Evolutionary conservation across 2,329 filamentous ascomycete genomes (phyloP), one percentile per base, ranked within the genome.

Genomic region (Endothia cerciana): DNA sequence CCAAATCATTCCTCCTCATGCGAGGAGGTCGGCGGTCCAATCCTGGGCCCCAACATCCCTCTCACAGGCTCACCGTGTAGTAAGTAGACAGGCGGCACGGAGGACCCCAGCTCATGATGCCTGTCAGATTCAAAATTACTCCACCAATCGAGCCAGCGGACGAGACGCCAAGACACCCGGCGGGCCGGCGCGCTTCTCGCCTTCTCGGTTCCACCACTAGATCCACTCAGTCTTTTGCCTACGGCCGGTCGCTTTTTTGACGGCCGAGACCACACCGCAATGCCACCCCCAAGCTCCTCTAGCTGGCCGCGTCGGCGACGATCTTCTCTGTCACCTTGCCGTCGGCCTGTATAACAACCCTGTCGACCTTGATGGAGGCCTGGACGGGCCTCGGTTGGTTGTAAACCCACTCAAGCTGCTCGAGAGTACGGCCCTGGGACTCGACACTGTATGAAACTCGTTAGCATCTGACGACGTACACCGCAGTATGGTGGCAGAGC

Each of bases 401-500:
- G 72, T 83, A 83, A 13, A 83, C 79, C 80, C 80, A 82, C 69
- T 82, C 80, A 43, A 83, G 76, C 71, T 83, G 76, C 70, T 83
- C 81, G 33, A 83, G 77, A 3, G 81, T 83, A 47, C 81, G 80
- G 58, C 81, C 81, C 67, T 83, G 81, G 4, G 80, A 79, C 70
- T 83, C 81, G 69, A 83, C 81, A 71, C 81, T 82, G 63, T 1
- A 49, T 43, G 2, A 19, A 51, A 62, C 33, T 8, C 1, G 56
- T 61, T 56, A 67, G 61, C 40, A 65, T 1, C 25, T 40, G 45
- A 41, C 36, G 19, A 53, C 1, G 7, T 22, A 25, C 25, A 43
- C 11, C 19, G 25, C n/a, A 8, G 15, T 17, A 28, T 1, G 36
- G 19, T 28, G 45, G 36, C 30, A 59, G 13, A 58, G 69, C 78